Percentiles rank a stretch among this genome's conserved stretches.
Conservation (phyloP, 768 basidiomycete species). For the Galerina marginata region DNA sequence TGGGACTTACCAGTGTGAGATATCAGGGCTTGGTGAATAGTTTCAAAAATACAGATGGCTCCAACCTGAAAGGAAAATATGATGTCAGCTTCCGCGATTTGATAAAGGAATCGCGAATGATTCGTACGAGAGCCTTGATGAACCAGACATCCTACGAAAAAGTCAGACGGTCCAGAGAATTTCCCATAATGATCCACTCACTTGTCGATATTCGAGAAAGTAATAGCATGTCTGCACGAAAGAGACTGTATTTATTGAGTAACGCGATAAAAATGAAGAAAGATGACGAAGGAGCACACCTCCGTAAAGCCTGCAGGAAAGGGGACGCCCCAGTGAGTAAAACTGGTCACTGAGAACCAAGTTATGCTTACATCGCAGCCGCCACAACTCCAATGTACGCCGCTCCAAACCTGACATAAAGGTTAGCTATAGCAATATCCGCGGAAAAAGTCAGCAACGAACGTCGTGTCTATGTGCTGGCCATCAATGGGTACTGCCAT, state of each 20-base stretch:
- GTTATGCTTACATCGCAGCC: slow-evolving; percentile 46
- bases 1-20: slow-evolving; percentile 51
- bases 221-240: slow-evolving; percentile 64
- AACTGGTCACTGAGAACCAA: not conserved
- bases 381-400: slow-evolving; percentile 55
- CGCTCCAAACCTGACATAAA: slow-evolving; percentile 49
- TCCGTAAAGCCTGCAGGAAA: slow-evolving; percentile 50
- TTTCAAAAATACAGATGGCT: slow-evolving; percentile 55
- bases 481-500: slow-evolving; percentile 16
- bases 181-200: slow-evolving; percentile 17
- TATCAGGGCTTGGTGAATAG: slow-evolving; percentile 56
- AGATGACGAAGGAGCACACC: slow-evolving; percentile 36
- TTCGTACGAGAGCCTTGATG: slow-evolving; percentile 52
- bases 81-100: not conserved
- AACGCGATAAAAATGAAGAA: not conserved
- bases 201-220: slow-evolving; percentile 51
- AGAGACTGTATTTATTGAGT: slow-evolving; percentile 43
- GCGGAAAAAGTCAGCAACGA: slow-evolving; percentile 8
- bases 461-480: slow-evolving; percentile 29
- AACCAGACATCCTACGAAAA: slow-evolving; percentile 53
- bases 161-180: slow-evolving; percentile 8
- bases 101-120: not conserved
- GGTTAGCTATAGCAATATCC: slow-evolving; percentile 1
- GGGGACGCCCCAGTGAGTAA: not conserved
- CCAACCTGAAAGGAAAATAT: slow-evolving; percentile 41